Base-by-base conservation (phyloP, 148 eudicot genomes). In the Fagopyrum tataricum region DNA sequence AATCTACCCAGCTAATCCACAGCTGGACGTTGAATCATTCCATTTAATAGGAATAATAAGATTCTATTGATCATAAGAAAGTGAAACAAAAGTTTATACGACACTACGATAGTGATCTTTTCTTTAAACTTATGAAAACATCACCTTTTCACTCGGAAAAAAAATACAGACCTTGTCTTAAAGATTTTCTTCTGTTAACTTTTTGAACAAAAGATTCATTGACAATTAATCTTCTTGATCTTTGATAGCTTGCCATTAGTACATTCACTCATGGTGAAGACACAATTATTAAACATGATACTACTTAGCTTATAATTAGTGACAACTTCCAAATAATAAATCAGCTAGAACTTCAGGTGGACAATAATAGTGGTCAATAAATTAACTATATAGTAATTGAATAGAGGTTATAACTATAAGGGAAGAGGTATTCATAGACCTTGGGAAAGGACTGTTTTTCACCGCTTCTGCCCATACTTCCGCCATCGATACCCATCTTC, bases 401-500 rank as follows among this genome's bases (percentile, higher is more conserved):
- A 31, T 6, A 44, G 49, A 20, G 26, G 9, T 7, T 26, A 55
- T 52, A 24, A 26, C 2, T 12, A 1, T 4, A 72, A 26, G 49
- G 23, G 39, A 59, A 24, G 66, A 59, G 66, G 13, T 23, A 24
- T 12, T 2, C 4, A 75, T 21, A 18, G 39, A 89, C 98, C 98
- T 94, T 44, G 98, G 98, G 78, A 85, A 95, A 39, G 98, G 97
- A 82, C 98, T 94, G 72, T 91, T 94, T 84, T 94, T 94, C 8
- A 94, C 98, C 40, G 98, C 97, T 94, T 94, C 78, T 95, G 98
- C 1, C 98, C 98, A 79, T 95, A 95, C 76, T 95, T 95, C 44
- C 98, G 75, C 98, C 98, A 95, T 76, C 98, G 52, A 68, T 91
- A 95, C 46, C 98, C 98, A 81, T 95, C 98, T 81, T 95, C 98